phyloP scores from a whole-genome alignment of 108 stramenopile species.

The Fragilariopsis cylindrus region DNA sequence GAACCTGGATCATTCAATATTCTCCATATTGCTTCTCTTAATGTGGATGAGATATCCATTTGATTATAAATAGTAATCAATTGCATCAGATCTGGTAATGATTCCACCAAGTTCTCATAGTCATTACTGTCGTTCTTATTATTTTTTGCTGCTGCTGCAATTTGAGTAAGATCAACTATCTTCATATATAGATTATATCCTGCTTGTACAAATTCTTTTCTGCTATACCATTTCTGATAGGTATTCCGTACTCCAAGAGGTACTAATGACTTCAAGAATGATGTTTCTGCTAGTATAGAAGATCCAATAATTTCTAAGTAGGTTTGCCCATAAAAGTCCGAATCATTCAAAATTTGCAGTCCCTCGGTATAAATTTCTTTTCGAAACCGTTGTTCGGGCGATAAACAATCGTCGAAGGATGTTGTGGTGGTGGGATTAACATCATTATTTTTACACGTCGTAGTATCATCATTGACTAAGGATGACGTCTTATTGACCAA shows the following conservation, averaged over 20 bases:
- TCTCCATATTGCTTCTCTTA: constrained; percentile 10
- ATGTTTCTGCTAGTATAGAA: not conserved
- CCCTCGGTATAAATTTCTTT: not conserved
- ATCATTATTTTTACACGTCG: not conserved
- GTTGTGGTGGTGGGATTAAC: too few relatives aligned
- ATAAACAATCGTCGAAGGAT: too few relatives aligned
- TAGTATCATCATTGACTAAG: not conserved
- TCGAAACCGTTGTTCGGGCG: not conserved
- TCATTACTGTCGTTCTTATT: too few relatives aligned
- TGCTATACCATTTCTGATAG: not conserved
- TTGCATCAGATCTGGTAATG: not conserved
- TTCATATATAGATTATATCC: not conserved
- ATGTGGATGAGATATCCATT: not conserved
- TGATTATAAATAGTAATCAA: constrained; percentile 5
- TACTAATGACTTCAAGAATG: not conserved
- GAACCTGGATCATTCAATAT: constrained; percentile 13
- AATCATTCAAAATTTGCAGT: not conserved
- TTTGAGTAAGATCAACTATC: not conserved
- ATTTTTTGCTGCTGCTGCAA: too few relatives aligned
- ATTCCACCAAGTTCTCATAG: not conserved
- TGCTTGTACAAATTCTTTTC: not conserved
- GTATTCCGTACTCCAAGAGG: not conserved
- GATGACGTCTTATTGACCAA: not conserved
- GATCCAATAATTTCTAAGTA: constrained; percentile 10
- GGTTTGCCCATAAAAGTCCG: not conserved